A percentile compares a stretch with the other conserved stretches of the same genome.
Evolutionary conservation across 2,329 filamentous ascomycete species (phyloP).

Genomic region (Cordyceps cicadae): DNA sequence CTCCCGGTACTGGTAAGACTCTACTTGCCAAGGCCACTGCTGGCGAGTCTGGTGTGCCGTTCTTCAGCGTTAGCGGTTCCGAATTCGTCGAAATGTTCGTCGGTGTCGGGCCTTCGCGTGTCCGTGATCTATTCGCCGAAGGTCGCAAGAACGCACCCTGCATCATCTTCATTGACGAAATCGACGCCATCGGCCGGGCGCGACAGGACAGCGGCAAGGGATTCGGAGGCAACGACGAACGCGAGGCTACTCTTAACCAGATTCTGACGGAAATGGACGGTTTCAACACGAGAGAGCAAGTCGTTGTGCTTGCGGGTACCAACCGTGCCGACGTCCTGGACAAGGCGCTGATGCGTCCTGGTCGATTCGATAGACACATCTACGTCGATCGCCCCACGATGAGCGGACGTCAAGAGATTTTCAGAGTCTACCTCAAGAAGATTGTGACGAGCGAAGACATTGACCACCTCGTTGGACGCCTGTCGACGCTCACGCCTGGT

Average conservation of each 20-base stretch:
- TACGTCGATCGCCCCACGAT: conserved; percentile 91
- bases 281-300: conserved; percentile 93
- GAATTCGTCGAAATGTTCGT: conserved; percentile 99
- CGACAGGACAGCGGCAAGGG: conserved; percentile 64
- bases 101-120: conserved; percentile 90
- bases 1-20: conserved; percentile 97
- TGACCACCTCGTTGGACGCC: conserved; percentile 76
- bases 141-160: conserved; percentile 94
- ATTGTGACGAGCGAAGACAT: conserved; percentile 89
- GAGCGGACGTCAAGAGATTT: conserved; percentile 93
- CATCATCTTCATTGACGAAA: conserved; percentile 99
- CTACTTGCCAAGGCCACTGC: conserved; percentile 94
- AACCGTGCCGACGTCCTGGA: conserved; percentile 93
- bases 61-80: conserved; percentile 96
- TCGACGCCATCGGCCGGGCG: conserved; percentile 92
- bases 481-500: conserved; percentile 87
- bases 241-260: conserved; percentile 94
- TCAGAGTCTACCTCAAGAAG: conserved; percentile 87
- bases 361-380: conserved; percentile 95
- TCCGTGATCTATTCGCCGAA: conserved; percentile 88
- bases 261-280: conserved; percentile 99
- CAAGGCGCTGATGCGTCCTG: conserved; percentile 90
- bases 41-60: conserved; percentile 91
- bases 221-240: conserved; percentile 90
- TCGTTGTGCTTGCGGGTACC: conserved; percentile 93